phyloP scores from a whole-genome alignment of 2,329 filamentous ascomycete genomes.

The Beauveria sp. region DNA sequence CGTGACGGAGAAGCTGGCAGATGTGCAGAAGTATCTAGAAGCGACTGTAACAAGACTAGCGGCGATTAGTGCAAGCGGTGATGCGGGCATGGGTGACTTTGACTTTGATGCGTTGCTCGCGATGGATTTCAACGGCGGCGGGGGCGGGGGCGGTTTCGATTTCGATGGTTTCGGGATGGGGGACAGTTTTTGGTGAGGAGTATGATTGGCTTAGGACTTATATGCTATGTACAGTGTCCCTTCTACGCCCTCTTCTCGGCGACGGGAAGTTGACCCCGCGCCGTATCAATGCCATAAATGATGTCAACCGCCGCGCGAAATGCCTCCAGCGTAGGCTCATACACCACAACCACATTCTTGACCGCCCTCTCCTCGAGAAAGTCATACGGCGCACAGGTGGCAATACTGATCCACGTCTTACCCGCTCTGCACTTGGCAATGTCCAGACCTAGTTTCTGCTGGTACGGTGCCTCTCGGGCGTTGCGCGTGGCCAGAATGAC shows the following conservation, averaged over 20 bases:
- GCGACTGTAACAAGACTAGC: background rate
- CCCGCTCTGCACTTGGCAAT: slow-evolving; percentile 13
- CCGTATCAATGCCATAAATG: slow-evolving; percentile 14
- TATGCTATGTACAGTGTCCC: background rate
- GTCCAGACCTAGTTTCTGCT: slow-evolving; percentile 16
- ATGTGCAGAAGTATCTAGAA: background rate
- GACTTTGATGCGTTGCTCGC: background rate
- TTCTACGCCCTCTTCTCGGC: background rate
- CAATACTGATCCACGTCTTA: slow-evolving; percentile 15
- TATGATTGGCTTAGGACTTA: background rate
- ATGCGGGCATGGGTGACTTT: background rate
- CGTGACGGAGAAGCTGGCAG: background rate
- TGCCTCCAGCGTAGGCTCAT: slow-evolving; percentile 21
- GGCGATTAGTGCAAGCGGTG: background rate
- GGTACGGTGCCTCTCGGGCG: slow-evolving; percentile 18
- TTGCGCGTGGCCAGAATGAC: slow-evolving; percentile 21
- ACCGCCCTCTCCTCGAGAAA: slow-evolving; percentile 18
- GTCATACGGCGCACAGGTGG: slow-evolving; percentile 21
- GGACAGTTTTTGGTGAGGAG: background rate
- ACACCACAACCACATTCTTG: slow-evolving; percentile 18
- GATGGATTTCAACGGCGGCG: background rate
- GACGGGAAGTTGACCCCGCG: slow-evolving; percentile 16
- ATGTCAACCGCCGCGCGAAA: slow-evolving; percentile 17
- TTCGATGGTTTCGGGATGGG: background rate
- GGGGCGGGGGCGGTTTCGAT: background rate